phyloP scores from a whole-genome alignment of 2,329 filamentous ascomycete species.

The Paramyrothecium roridum region DNA sequence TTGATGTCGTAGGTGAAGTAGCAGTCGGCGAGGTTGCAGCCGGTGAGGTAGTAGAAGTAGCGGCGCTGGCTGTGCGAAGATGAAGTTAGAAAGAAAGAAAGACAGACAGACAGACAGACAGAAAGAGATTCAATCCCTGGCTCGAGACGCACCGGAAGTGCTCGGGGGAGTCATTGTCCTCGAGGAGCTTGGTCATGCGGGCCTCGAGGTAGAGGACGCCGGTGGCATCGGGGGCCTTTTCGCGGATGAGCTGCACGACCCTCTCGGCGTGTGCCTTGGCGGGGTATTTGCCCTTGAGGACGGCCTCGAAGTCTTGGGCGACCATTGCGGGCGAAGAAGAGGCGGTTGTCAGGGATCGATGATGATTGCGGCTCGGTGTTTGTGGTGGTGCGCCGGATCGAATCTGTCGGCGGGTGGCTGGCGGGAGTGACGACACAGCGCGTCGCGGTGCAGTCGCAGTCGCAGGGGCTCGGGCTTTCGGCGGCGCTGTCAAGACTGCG shows the following conservation, averaged over 20 bases:
- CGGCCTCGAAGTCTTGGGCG: slow-evolving; percentile 42
- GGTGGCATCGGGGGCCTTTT: slow-evolving; percentile 57
- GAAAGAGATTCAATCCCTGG: no score
- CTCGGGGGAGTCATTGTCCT: slow-evolving; percentile 83
- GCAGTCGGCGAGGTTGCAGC: slow-evolving; percentile 76
- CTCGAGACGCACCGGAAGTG: slow-evolving; percentile 65
- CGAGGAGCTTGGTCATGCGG: slow-evolving; percentile 74
- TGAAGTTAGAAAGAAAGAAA: not conserved
- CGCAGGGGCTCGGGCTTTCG: no score
- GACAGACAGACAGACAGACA: no score
- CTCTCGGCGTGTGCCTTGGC: slow-evolving; percentile 83
- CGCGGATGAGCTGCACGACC: slow-evolving; percentile 75
- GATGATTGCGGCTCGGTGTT: no score
- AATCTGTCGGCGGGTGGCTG: no score
- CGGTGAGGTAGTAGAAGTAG: slow-evolving; percentile 92
- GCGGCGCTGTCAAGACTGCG: no score
- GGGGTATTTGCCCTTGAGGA: slow-evolving; percentile 67
- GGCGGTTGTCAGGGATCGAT: not conserved
- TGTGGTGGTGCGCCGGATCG: no score
- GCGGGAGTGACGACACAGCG: no score
- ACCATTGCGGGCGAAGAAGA: slow-evolving; percentile 15
- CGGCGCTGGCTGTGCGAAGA: slow-evolving; percentile 68
- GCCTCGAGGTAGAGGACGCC: slow-evolving; percentile 88
- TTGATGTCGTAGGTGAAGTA: slow-evolving; percentile 78
- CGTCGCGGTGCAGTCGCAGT: no score